Conservation (phyloP, 176 grass and related monocot species). For the Carex myosuroides region DNA sequence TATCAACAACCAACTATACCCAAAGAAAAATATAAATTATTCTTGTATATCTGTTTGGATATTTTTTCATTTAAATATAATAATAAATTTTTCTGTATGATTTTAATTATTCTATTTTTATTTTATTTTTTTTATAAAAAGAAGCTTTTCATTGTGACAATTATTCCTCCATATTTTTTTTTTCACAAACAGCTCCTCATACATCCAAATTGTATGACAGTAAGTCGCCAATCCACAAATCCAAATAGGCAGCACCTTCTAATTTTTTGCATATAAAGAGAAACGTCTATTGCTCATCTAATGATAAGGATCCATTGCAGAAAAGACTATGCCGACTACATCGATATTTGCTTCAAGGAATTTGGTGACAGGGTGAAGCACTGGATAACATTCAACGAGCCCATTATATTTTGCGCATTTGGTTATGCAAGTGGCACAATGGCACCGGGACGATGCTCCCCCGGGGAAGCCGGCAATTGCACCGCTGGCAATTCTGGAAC, state of each 20-base stretch:
- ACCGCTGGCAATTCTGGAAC: background rate
- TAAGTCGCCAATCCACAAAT: background rate
- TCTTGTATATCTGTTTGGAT: no score
- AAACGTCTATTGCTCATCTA: background rate
- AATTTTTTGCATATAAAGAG: background rate
- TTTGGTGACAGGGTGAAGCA: slow-evolving; percentile 60
- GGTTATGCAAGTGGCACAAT: slow-evolving; percentile 24
- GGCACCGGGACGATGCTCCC: slow-evolving; percentile 44
- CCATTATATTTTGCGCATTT: slow-evolving; percentile 20
- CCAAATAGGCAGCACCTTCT: no score
- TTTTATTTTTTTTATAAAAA: no score
- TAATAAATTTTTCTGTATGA: no score
- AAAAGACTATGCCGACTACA: slow-evolving; percentile 34
- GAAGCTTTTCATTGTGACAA: no score
- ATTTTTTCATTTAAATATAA: no score
- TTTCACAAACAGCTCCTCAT: background rate
- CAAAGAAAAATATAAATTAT: no score
- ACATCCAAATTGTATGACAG: background rate
- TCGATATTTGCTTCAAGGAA: slow-evolving; percentile 42
- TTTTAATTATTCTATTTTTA: no score
- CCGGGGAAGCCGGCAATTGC: slow-evolving; percentile 12
- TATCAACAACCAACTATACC: no score
- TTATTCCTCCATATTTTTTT: no score
- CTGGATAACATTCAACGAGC: slow-evolving; percentile 64
- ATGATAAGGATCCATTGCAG: slow-evolving; percentile 6